phyloP scores from a whole-genome alignment of 2,329 filamentous ascomycete species.

The Thielaviopsis musarum region DNA sequence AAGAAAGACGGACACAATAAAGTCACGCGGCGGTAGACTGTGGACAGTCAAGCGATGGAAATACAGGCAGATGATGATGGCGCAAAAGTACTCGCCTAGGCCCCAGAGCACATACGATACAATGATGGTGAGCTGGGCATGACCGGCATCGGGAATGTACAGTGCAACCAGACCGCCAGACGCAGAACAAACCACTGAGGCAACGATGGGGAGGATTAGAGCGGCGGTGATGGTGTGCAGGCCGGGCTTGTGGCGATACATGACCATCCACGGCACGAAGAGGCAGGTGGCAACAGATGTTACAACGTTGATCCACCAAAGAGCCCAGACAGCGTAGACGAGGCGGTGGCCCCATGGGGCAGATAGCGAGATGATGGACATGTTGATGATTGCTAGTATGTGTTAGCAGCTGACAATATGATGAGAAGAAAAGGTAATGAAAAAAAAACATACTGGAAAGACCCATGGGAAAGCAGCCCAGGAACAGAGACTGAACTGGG shows the following conservation, averaged over 20 bases:
- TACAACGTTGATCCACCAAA: slow-evolving; percentile 41
- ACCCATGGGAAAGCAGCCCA: slow-evolving; percentile 53
- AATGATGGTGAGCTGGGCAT: slow-evolving; percentile 45
- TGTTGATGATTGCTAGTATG: slow-evolving; percentile 41
- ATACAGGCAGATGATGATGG: slow-evolving; percentile 50
- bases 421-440: background rate
- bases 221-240: slow-evolving; percentile 45
- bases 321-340: slow-evolving; percentile 34
- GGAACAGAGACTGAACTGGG: slow-evolving; percentile 49
- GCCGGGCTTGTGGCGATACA: slow-evolving; percentile 27
- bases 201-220: slow-evolving; percentile 50
- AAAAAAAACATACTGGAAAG: slow-evolving; percentile 25
- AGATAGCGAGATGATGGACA: slow-evolving; percentile 40
- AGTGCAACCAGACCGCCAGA: slow-evolving; percentile 47
- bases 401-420: background rate
- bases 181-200: slow-evolving; percentile 47
- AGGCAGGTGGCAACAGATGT: slow-evolving; percentile 36
- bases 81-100: slow-evolving; percentile 39
- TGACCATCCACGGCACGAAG: slow-evolving; percentile 40
- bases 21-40: slow-evolving; percentile 47
- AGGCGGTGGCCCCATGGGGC: slow-evolving; percentile 43
- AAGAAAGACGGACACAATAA: slow-evolving; percentile 50
- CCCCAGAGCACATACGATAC: slow-evolving; percentile 53
- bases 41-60: slow-evolving; percentile 52
- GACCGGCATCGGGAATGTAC: slow-evolving; percentile 35